These are phyloP conservation scores for Pseudonitzschia delicatissima DNA, from an alignment of 108 stramenopile species.

Conservation along the genomic window DNA sequence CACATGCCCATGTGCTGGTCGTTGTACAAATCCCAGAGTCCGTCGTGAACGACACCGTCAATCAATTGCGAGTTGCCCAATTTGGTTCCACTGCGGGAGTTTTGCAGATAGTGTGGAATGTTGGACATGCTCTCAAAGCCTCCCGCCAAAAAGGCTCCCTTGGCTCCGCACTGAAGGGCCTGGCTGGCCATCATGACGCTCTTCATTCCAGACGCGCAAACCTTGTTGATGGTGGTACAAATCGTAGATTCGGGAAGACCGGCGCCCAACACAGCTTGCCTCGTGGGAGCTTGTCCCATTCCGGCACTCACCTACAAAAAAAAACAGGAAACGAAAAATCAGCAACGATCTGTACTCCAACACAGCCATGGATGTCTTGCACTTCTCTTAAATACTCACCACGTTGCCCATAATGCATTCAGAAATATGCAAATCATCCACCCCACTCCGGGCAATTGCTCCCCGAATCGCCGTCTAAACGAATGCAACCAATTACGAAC, in stretches of 20 bases:
- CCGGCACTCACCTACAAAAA: slow-evolving; percentile 58
- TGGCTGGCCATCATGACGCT: slow-evolving; percentile 79
- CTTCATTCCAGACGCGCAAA: slow-evolving; percentile 98
- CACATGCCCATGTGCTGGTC: slow-evolving; percentile 98
- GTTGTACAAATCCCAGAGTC: slow-evolving; percentile 95
- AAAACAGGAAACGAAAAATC: no score
- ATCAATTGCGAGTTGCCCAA: slow-evolving; percentile 71
- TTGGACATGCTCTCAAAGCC: slow-evolving; percentile 98
- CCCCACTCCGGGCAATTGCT: slow-evolving; percentile 48
- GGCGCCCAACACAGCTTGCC: slow-evolving; percentile 70
- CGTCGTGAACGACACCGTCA: slow-evolving; percentile 91
- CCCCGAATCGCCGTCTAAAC: slow-evolving; percentile 60
- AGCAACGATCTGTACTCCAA: no score
- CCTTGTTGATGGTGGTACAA: slow-evolving; percentile 89
- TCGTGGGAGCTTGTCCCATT: slow-evolving; percentile 94
- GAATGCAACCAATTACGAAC: background rate
- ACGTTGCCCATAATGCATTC: slow-evolving; percentile 97
- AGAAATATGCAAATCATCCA: slow-evolving; percentile 62
- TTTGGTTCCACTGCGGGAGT: slow-evolving; percentile 58
- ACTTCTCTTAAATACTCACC: slow-evolving; percentile 37
- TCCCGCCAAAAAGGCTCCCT: slow-evolving; percentile 70
- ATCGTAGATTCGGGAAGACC: slow-evolving; percentile 58
- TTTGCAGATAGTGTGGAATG: slow-evolving; percentile 89
- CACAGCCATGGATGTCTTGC: background rate
- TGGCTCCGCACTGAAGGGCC: slow-evolving; percentile 47